Evolutionary conservation across 768 basidiomycete species (phyloP).

Genomic region (Hygrophoropsis aurantiaca): DNA sequence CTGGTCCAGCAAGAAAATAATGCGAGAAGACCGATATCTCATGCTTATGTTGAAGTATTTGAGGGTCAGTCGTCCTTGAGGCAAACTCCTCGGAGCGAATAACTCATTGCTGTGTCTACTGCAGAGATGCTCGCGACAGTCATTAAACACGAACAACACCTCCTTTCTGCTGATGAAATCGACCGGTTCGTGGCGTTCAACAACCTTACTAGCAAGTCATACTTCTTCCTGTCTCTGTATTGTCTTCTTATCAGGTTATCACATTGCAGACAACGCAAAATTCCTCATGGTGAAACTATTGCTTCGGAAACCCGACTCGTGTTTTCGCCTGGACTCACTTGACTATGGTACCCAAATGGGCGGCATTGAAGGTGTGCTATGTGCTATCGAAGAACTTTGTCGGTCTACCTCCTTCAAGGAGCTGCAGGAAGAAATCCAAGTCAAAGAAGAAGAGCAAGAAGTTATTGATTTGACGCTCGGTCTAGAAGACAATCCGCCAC

Average conservation of each 20-base stretch:
- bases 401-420: conserved; percentile 4
- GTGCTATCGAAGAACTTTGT: conserved; percentile 48
- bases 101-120: conserved; percentile 1
- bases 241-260: conserved; percentile 9
- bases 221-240: not conserved
- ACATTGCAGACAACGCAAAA: conserved; percentile 46
- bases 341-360: conserved; percentile 45
- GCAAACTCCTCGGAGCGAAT: not conserved
- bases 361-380: conserved; percentile 29
- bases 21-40: conserved; percentile 12
- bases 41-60: conserved; percentile 27
- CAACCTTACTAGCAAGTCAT: conserved; percentile 48
- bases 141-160: conserved; percentile 45
- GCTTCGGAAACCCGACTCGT: conserved; percentile 57
- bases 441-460: conserved; percentile 25
- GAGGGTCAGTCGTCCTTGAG: conserved; percentile 22
- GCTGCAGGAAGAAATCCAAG: conserved; percentile 9
- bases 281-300: conserved; percentile 65
- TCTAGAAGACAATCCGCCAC: conserved; percentile 28
- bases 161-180: conserved; percentile 53
- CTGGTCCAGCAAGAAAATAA: conserved; percentile 2
- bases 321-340: conserved; percentile 48
- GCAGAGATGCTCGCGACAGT: conserved; percentile 56
- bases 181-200: conserved; percentile 42
- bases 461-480: conserved; percentile 37